Evolutionary conservation across 441 rosid species (phyloP), one percentile per base, ranked within the genome.

Genomic region (Erysimum cheiri): DNA sequence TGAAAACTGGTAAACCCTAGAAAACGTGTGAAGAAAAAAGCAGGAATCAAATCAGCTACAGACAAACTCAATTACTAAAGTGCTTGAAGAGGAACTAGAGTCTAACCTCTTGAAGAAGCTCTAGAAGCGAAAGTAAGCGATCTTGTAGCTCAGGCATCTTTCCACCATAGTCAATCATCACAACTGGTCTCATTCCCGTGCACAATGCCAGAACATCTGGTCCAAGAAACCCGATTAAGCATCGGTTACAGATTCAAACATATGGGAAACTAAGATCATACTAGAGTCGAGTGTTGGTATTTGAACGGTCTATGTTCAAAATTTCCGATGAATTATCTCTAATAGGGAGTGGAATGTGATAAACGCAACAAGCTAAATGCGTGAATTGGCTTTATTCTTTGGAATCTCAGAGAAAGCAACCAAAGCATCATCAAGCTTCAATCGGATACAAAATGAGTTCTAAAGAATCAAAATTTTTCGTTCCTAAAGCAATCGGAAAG

Each of bases 121-220:
- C 80, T 54, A 91, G 82, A 78, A 94, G 84, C 2, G 83, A 77
- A 66, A 89, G 83, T 14, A 94, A 77, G 57, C 75, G 84, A 14
- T 84, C 83, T 70, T 91, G 96, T 39, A 94, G 78, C 81, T 89
- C 93, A 48, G 97, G 98, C 84, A 94, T 65, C 85, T 87, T 94
- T 31, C 97, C 98, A 70, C 97, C 98, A 72, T 94, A 94, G 69
- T 91, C 98, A 40, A 91, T 81, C 98, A 94, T 91, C 66, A 90
- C 85, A 61, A 90, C 96, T 3, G 97, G 91, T 75, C 98, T 91
- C 91, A 94, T 86, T 58, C 85, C 84, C 1, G 87, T 75, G 80
- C 91, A 84, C 70, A 94, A 72, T 8, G 93, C 97, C 50, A 92
- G 77, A 67, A 86, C 69, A 90, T 94, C 97, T 92, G 90, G 61